phyloP scores from a whole-genome alignment of 495 filamentous ascomycete genomes.

The Daldinia decipiens region DNA sequence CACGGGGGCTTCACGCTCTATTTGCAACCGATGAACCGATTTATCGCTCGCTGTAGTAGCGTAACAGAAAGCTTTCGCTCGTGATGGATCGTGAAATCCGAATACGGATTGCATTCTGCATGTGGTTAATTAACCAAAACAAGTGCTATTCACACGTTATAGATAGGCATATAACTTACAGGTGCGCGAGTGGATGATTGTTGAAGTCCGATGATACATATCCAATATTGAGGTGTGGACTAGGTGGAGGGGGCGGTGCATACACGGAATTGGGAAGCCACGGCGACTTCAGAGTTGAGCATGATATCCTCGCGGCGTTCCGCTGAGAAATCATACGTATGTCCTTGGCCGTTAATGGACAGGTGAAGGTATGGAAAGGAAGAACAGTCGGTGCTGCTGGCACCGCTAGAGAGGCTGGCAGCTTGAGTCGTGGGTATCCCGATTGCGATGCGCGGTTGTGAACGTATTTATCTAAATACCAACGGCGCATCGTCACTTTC shows the following conservation, averaged over 20 bases:
- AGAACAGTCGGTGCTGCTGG: slow-evolving; percentile 94
- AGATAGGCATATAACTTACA: slow-evolving; percentile 56
- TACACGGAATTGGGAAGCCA: slow-evolving; percentile 89
- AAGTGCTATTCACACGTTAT: neutral
- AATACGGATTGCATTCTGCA: slow-evolving; percentile 95
- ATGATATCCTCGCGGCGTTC: slow-evolving; percentile 93
- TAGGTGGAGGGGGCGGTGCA: slow-evolving; percentile 82
- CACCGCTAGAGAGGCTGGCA: slow-evolving; percentile 78
- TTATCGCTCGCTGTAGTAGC: slow-evolving; percentile 95
- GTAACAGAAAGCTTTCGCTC: slow-evolving; percentile 90
- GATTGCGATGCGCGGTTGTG: slow-evolving; percentile 65
- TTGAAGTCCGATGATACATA: slow-evolving; percentile 99
- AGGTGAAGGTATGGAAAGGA: slow-evolving; percentile 99
- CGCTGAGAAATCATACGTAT: slow-evolving; percentile 95
- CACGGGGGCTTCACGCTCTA: slow-evolving; percentile 91
- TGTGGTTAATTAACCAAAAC: slow-evolving; percentile 12
- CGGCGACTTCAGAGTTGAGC: slow-evolving; percentile 81
- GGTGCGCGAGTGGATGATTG: slow-evolving; percentile 94
- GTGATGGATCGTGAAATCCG: slow-evolving; percentile 79
- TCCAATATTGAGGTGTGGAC: slow-evolving; percentile 85
- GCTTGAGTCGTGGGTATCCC: slow-evolving; percentile 77
- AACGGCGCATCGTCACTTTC: slow-evolving; percentile 78
- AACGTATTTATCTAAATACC: slow-evolving; percentile 88
- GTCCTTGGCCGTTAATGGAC: slow-evolving; percentile 90
- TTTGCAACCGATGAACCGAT: slow-evolving; percentile 91